Evolutionary conservation across 352 stramenopile genomes (phyloP), one percentile per base, ranked within the genome.

Genomic region (Phytophthora fragariae): DNA sequence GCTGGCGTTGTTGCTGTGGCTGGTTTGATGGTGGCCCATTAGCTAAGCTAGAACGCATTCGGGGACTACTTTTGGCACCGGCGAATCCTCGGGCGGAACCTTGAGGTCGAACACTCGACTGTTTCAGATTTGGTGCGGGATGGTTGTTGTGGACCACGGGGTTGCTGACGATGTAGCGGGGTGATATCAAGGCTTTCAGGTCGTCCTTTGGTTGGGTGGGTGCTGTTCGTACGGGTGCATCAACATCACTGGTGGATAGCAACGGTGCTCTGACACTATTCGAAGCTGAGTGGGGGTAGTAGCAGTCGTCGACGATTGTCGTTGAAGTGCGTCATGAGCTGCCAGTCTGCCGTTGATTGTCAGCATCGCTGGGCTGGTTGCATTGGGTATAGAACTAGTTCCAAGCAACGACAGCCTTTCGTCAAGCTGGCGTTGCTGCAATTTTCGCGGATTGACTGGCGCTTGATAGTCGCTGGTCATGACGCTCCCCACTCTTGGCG

Each of bases 181-280:
- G 68, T 47, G 72, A 76, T 9, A 73, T 53, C 41, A 75, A 33
- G 17, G 66, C 57, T 68, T 75, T 75, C 14, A 75, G 55, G 31
- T 75, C 72, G 5, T 68, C 46, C 27, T 56, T 74, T 41, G 41
- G 39, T 24, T 57, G 68, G 15, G 41, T 57, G 24, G 33, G 6
- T 21, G 21, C 41, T 54, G 29, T 50, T 11, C 39, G 15, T 15
- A 24, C 19, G 12, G 52, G 21, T 7, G 7, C 52, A 21, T 58
- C 54, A 33, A 14, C 41, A 24, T 19, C 35, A 9, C 52, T 15
- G 17, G 27, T 17, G 24, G 62, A 54, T 61, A 57, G 17, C 19
- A 71, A 29, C 14, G 56, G 33, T 21, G 55, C 53, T 27, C 44
- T 44, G 29, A 33, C 11, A 39, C 41, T 17, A 35, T 41, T 21